Percentiles rank a stretch among this genome's conserved stretches.
Conservation (phyloP, 345 rosid species). For the Heritiera fomes region DNA sequence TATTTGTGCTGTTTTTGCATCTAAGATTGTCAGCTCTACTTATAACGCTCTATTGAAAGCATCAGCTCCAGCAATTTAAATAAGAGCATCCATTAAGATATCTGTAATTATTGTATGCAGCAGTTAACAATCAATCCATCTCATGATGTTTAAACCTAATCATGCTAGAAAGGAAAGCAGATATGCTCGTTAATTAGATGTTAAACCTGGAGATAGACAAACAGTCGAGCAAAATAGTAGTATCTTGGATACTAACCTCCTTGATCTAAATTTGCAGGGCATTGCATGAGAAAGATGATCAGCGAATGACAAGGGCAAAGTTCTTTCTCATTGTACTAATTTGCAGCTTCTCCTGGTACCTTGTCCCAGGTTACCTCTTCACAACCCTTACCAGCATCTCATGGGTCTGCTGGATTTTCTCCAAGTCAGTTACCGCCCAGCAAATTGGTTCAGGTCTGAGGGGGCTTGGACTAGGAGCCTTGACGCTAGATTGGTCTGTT, state of each 20-base stretch:
- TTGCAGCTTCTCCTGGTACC: conserved; percentile 73
- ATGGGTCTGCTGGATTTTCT: conserved; percentile 85
- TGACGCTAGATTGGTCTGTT: conserved; percentile 78
- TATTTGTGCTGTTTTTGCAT: too few relatives aligned
- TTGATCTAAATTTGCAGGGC: conserved; percentile 53
- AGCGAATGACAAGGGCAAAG: conserved; percentile 66
- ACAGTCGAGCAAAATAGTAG: background rate
- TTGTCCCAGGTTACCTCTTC: conserved; percentile 81
- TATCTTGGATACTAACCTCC: background rate
- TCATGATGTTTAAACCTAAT: background rate
- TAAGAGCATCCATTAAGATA: background rate
- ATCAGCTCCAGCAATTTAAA: background rate
- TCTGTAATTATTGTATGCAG: background rate
- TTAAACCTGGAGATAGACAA: background rate
- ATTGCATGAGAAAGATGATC: conserved; percentile 80
- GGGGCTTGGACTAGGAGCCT: conserved; percentile 83
- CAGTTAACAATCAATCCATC: background rate
- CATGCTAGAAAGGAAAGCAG: background rate
- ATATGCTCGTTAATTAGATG: background rate
- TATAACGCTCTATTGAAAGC: background rate
- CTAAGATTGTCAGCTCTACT: too few relatives aligned
- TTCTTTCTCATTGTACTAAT: conserved; percentile 76
- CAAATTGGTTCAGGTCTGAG: conserved; percentile 86
- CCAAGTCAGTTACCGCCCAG: conserved; percentile 80
- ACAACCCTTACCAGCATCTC: conserved; percentile 78